Base-by-base conservation (phyloP, 495 filamentous ascomycete species). In the Tuber magnatum region DNA sequence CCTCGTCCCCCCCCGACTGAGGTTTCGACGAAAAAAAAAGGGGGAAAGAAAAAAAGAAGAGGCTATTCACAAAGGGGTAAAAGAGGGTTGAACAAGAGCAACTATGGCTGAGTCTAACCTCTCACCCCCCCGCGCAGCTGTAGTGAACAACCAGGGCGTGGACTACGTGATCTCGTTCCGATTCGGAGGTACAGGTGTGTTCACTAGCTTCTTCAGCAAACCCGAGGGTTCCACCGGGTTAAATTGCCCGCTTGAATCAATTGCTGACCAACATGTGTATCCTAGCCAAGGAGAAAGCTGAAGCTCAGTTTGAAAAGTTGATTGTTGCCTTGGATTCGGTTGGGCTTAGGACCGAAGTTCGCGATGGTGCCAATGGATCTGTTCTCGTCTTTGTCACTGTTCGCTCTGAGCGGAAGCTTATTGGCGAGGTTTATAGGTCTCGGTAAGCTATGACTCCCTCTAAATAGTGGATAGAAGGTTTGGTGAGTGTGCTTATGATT, bases 141-240 rank as follows among this genome's bases (percentile, higher is more conserved):
- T 71, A 38, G 77, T 71, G 14, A 61, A n/a, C 14, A 92, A 92
- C 76, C 86, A 90, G 79, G 86, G 91, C 81, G 94, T 97, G 76
- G 95, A 99, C 88, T 99, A 97, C 86, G 94, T 97, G 77, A 90
- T 99, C 75, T 87, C 87, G 74, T 98, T 94, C 84, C 86, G 88
- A 71, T 91, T 97, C 79, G 87, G 88, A 46, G 85, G 87, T 41
- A 87, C 85, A 68, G 87, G 92, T 93, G 83, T 79, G 87, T 80
- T 39, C 1, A 3, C 56, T 65, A 18, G 56, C 38, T 70, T 9
- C 4, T 32, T 65, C 28, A 65, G 28, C 56, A 65, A 65, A 32
- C n/a, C n/a, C 8, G 16, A 20, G 16, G 14, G 42, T 65, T 68
- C 20, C 69, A 32, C 5, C 42, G 24, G 73, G 22, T 75, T 18